Base-by-base conservation (phyloP, 2,329 filamentous ascomycete genomes). In the Seiridium cupressi region DNA sequence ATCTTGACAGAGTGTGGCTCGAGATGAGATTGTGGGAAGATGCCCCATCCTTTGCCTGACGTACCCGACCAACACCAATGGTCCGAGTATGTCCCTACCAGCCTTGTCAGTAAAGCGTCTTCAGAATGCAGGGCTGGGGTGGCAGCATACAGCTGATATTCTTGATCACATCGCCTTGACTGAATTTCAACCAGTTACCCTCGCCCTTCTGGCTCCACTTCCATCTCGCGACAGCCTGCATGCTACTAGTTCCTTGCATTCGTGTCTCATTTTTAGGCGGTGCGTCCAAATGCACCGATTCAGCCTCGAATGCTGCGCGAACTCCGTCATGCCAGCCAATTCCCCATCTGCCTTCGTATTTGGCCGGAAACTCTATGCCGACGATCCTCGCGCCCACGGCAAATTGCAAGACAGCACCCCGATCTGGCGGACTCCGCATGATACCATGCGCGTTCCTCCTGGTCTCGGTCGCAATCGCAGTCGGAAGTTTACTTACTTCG, bases 81-180 rank as follows among this genome's bases (percentile, higher is more conserved):
- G 35, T 73, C 72, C 4, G 60, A 60, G 38, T 72, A 72, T 6
- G 68, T 63, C 69, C 70, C 72, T 73, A 31, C 5, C 34, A 10
- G 9, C 9, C 18, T 31, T 2, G 55, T 38, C 8, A 34, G 42
- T 18, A n/a, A 35, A 38, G 53, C n/a, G 53, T n/a, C n/a, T 31
- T n/a, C 42, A 55, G 13, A 38, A 9, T 5, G 18, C 5, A 10
- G 5, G 38, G 3, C 31, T 3, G 10, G n/a, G 56, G 54, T 40
- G 31, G 6, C 34, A 58, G 49, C 72, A 68, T 63, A 73, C 72
- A 73, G 47, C 70, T 67, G 49, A 74, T 91, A 73, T 88, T 91
- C 64, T 81, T 86, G 13, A 90, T 88, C 3, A 81, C 78, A 63
- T 91, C 88, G 26, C 85, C 85, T 69, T 88, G 89, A 36, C 88